phyloP scores from a whole-genome alignment of 768 basidiomycete genomes.

The Podaxis rugospora region DNA sequence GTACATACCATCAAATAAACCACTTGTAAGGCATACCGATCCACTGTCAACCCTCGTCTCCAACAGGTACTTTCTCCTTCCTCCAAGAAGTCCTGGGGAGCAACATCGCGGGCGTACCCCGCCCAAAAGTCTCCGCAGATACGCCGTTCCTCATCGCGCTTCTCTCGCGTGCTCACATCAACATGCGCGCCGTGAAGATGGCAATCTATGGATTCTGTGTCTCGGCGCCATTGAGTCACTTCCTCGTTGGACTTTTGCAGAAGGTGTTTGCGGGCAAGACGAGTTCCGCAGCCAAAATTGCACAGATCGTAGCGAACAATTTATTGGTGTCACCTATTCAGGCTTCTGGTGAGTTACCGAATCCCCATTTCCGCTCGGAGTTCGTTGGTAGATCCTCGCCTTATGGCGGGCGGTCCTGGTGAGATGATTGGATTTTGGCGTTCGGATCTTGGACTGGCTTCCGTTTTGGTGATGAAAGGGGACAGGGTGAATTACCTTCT shows the following conservation, averaged over 20 bases:
- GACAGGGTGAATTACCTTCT: background rate
- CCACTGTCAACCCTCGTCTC: background rate
- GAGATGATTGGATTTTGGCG: background rate
- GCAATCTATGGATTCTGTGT: constrained; percentile 78
- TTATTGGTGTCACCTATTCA: constrained; percentile 75
- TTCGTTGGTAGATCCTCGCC: background rate
- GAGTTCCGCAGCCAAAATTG: constrained; percentile 56
- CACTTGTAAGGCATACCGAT: background rate
- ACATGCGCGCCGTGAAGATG: constrained; percentile 78
- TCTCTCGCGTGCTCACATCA: constrained; percentile 54
- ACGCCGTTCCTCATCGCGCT: constrained; percentile 47
- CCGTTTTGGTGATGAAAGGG: background rate
- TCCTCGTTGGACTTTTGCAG: constrained; percentile 69
- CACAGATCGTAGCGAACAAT: constrained; percentile 73
- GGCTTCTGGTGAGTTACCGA: constrained; percentile 45
- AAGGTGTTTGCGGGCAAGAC: constrained; percentile 74
- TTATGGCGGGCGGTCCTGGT: background rate
- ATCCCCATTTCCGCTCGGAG: background rate
- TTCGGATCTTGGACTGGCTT: background rate
- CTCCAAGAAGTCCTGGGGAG: constrained; percentile 82
- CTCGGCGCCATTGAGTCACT: constrained; percentile 78
- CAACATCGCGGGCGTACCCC: constrained; percentile 58
- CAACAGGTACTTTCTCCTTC: constrained; percentile 49
- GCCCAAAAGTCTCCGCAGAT: constrained; percentile 43
- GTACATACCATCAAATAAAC: constrained; percentile 12